Conservation (phyloP, 805 yeast genomes). For the Candida coquimbonensis region DNA sequence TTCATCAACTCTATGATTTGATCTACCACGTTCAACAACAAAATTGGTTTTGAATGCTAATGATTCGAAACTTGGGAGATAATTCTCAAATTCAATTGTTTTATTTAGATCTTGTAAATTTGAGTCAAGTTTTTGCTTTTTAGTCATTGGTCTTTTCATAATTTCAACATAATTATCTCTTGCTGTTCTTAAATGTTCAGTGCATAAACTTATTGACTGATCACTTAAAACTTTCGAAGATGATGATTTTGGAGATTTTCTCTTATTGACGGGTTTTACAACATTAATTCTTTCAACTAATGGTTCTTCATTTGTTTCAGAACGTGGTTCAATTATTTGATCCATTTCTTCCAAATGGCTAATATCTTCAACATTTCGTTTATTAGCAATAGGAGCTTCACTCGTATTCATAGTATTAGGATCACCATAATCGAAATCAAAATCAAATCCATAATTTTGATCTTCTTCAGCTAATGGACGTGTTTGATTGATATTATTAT, state of each 20-base stretch:
- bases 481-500: neutral
- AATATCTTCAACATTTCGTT: neutral
- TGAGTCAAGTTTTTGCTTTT: neutral
- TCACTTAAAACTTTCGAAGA: slow-evolving; percentile 7
- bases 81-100: neutral
- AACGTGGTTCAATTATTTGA: slow-evolving; percentile 8
- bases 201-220: slow-evolving; percentile 12
- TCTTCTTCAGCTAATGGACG: slow-evolving; percentile 1
- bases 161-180: slow-evolving; percentile 19
- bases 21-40: slow-evolving; percentile 10
- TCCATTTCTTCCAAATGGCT: slow-evolving; percentile 1
- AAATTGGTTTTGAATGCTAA: too few relatives aligned
- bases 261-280: neutral
- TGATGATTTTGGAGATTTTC: neutral
- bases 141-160: slow-evolving; percentile 9
- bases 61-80: slow-evolving; percentile 1
- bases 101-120: neutral
- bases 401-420: slow-evolving; percentile 1
- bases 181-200: slow-evolving; percentile 18
- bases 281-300: neutral
- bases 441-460: slow-evolving; percentile 1
- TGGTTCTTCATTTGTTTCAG: too few relatives aligned
- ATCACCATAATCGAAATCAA: slow-evolving; percentile 5
- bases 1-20: slow-evolving; percentile 3
- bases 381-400: too few relatives aligned